phyloP scores from a whole-genome alignment of 2,329 filamentous ascomycete species.

The Stemphylium beticola region DNA sequence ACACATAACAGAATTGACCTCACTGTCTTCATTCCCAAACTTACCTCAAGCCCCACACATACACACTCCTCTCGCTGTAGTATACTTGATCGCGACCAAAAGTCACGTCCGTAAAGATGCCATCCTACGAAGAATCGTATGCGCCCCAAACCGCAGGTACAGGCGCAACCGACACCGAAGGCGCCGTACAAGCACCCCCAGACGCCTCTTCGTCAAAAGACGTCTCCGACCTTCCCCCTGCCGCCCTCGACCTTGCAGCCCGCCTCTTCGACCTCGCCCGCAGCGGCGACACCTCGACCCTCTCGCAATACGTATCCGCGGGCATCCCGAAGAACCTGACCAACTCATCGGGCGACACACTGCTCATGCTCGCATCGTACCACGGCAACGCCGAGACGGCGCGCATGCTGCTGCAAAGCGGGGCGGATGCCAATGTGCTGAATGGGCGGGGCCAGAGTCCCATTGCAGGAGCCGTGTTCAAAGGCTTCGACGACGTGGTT shows the following conservation, averaged over 20 bases:
- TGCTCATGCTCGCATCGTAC: constrained; percentile 76
- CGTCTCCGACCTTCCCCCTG: constrained; percentile 59
- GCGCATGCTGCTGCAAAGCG: constrained; percentile 64
- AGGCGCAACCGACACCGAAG: constrained; percentile 2
- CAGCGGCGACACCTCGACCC: constrained; percentile 61
- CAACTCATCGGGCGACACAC: constrained; percentile 75
- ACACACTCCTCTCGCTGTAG: neutral
- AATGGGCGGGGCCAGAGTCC: constrained; percentile 74
- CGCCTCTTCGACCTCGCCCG: constrained; percentile 73
- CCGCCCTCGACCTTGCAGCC: constrained; percentile 69
- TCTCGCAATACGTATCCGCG: constrained; percentile 68
- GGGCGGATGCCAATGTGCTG: constrained; percentile 70
- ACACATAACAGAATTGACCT: too few species aligned
- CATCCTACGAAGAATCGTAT: constrained; percentile 22
- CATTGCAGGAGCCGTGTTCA: constrained; percentile 75
- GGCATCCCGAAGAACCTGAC: constrained; percentile 74
- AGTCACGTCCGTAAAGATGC: constrained; percentile 11
- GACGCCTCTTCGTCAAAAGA: constrained; percentile 19
- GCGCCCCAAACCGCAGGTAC: constrained; percentile 8
- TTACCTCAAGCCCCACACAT: too few species aligned
- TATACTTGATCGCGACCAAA: neutral
- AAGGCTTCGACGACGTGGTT: constrained; percentile 70
- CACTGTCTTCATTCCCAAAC: too few species aligned
- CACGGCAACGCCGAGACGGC: constrained; percentile 69
- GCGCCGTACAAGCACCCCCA: constrained; percentile 12